Percentiles rank a stretch among this genome's conserved stretches.
Conservation (phyloP, 257 asterid species). For the Eucommia ulmoides region DNA sequence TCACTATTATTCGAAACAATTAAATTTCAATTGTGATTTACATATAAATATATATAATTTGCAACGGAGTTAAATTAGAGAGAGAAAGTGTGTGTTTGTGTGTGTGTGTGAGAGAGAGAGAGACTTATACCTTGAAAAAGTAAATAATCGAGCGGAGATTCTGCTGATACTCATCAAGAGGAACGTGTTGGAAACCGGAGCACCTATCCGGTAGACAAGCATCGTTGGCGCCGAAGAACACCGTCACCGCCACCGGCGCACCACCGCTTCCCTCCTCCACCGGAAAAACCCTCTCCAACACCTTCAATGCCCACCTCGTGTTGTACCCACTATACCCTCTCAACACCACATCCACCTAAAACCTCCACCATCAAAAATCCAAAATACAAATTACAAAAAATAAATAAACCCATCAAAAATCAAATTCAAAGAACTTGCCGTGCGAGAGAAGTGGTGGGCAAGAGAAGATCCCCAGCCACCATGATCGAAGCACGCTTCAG, state of each 20-base stretch:
- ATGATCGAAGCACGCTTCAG: conserved; percentile 47
- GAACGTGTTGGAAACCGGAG: conserved; percentile 64
- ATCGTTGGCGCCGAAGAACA: conserved; percentile 94
- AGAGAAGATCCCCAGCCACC: conserved; percentile 95
- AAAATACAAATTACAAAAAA: not conserved
- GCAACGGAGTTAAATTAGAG: too few relatives aligned
- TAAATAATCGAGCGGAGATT: conserved; percentile 59
- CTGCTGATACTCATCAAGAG: conserved; percentile 53
- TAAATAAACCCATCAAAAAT: not conserved
- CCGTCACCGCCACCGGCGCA: conserved; percentile 54
- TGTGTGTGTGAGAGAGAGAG: not conserved
- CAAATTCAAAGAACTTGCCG: conserved; percentile 18
- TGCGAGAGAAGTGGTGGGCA: conserved; percentile 54
- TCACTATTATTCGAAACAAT: too few relatives aligned
- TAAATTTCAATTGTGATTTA: too few relatives aligned
- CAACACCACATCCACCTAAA: conserved; percentile 73
- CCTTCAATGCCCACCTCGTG: conserved; percentile 73
- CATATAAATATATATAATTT: too few relatives aligned
- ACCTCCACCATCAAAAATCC: not conserved
- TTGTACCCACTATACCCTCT: conserved; percentile 91
- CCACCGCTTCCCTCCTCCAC: conserved; percentile 8
- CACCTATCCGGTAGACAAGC: conserved; percentile 57
- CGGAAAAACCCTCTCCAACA: conserved; percentile 42
- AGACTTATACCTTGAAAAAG: conserved; percentile 46
- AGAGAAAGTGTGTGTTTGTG: too few relatives aligned